Evolutionary conservation across 306 rosid species (phyloP).

Genomic region (Hylodesmum podocarpum): DNA sequence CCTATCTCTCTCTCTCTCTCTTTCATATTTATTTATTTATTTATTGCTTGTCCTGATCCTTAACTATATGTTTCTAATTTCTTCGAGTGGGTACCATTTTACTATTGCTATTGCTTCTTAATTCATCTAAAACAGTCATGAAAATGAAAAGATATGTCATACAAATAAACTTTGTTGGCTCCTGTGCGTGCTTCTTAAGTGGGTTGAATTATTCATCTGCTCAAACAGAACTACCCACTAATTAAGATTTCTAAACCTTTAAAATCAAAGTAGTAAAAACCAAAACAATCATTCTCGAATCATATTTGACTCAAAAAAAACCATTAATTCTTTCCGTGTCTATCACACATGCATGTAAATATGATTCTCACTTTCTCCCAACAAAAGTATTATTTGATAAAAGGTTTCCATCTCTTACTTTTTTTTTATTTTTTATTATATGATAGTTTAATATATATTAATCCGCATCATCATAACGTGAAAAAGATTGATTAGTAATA

Average conservation of each 20-base stretch:
- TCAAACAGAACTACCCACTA: not conserved
- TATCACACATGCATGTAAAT: not conserved
- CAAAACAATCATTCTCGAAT: not conserved
- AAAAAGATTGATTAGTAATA: not conserved
- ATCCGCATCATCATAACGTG: too few relatives aligned
- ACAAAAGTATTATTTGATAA: not conserved
- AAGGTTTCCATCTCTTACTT: not conserved
- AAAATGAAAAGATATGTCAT: not conserved
- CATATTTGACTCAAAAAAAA: not conserved
- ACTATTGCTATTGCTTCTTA: conserved; percentile 22
- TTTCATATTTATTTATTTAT: too few relatives aligned
- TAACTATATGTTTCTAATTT: not conserved
- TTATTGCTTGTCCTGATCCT: not conserved
- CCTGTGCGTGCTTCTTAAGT: not conserved
- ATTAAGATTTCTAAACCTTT: not conserved
- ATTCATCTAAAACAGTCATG: not conserved
- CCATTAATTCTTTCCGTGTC: not conserved
- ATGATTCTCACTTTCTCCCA: not conserved
- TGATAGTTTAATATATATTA: not conserved
- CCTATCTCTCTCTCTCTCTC: not conserved
- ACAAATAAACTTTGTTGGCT: not conserved
- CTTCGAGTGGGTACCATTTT: not conserved
- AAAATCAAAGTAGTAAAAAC: not conserved
- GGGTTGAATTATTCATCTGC: not conserved
- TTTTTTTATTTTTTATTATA: not conserved